Evolutionary conservation across 306 rosid species (phyloP).

Genomic region (Cercis canadensis): DNA sequence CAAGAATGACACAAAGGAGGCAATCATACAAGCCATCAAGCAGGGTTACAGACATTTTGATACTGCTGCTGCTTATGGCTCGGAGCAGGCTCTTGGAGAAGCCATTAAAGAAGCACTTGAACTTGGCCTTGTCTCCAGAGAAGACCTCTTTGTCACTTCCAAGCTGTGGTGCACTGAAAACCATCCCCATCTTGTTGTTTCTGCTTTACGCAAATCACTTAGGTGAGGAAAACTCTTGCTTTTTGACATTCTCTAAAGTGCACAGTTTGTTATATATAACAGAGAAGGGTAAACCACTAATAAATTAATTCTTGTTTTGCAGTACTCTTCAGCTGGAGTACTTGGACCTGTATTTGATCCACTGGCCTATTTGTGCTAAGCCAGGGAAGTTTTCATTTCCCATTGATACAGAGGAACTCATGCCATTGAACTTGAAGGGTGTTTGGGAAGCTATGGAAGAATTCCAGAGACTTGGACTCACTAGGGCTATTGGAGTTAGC

Average conservation of each 20-base stretch:
- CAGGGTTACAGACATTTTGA: too few species aligned
- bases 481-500: slow-evolving; percentile 41
- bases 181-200: slow-evolving; percentile 26
- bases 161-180: slow-evolving; percentile 33
- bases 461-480: slow-evolving; percentile 21
- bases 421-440: slow-evolving; percentile 21
- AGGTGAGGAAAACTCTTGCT: slow-evolving; percentile 30
- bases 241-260: too few species aligned
- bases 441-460: slow-evolving; percentile 32
- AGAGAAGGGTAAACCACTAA: too few species aligned
- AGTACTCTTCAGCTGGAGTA: slow-evolving; percentile 39
- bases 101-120: slow-evolving; percentile 41
- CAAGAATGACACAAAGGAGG: slow-evolving; percentile 20
- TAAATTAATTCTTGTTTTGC: too few species aligned
- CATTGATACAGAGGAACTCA: background rate
- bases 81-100: slow-evolving; percentile 46
- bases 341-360: slow-evolving; percentile 43
- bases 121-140: slow-evolving; percentile 31
- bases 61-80: slow-evolving; percentile 41
- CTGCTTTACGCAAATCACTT: slow-evolving; percentile 38
- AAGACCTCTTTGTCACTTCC: slow-evolving; percentile 45
- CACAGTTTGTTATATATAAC: too few species aligned
- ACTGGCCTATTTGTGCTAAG: slow-evolving; percentile 39
- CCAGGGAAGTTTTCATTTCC: background rate
- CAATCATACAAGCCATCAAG: slow-evolving; percentile 39